phyloP scores from a whole-genome alignment of 2,329 filamentous ascomycete species.

The Fusarium vanettenii region DNA sequence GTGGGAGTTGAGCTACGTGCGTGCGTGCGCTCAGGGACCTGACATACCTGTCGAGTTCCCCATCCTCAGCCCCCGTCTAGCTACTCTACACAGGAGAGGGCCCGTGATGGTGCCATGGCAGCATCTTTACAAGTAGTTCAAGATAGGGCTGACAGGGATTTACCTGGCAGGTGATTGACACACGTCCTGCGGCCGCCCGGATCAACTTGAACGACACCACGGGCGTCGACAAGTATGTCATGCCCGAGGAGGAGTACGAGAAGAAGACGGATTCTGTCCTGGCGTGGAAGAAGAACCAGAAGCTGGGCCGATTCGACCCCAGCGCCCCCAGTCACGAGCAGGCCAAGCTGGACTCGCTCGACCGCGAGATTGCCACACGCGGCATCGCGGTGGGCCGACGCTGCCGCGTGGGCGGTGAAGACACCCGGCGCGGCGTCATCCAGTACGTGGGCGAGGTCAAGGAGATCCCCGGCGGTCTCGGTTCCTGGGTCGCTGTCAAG shows the following conservation, averaged over 20 bases:
- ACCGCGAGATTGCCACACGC: constrained; percentile 76
- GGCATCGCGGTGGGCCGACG: constrained; percentile 73
- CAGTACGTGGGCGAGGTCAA: constrained; percentile 79
- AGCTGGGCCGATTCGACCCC: constrained; percentile 96
- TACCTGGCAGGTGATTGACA: constrained; percentile 76
- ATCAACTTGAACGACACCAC: constrained; percentile 86
- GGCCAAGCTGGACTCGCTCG: constrained; percentile 75
- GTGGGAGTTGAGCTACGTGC: constrained; percentile 24
- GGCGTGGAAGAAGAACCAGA: constrained; percentile 94
- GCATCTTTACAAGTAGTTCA: constrained; percentile 31
- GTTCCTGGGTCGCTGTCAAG: constrained; percentile 78
- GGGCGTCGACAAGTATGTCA: constrained; percentile 87
- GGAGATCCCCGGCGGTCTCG: constrained; percentile 75
- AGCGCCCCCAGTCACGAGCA: constrained; percentile 79
- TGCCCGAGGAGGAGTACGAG: constrained; percentile 89
- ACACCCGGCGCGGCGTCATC: constrained; percentile 76
- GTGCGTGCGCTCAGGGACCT: constrained; percentile 4
- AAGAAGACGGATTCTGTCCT: constrained; percentile 88
- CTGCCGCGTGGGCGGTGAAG: constrained; percentile 74
- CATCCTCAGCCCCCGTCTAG: constrained; percentile 21
- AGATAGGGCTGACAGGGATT: constrained; percentile 46
- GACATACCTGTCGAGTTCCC: constrained; percentile 11
- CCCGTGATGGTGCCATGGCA: constrained; percentile 19
- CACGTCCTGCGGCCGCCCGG: constrained; percentile 78
- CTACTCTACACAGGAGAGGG: neutral